Conservation (phyloP, 129 eudicot species). For the Smallanthus sonchifolius region DNA sequence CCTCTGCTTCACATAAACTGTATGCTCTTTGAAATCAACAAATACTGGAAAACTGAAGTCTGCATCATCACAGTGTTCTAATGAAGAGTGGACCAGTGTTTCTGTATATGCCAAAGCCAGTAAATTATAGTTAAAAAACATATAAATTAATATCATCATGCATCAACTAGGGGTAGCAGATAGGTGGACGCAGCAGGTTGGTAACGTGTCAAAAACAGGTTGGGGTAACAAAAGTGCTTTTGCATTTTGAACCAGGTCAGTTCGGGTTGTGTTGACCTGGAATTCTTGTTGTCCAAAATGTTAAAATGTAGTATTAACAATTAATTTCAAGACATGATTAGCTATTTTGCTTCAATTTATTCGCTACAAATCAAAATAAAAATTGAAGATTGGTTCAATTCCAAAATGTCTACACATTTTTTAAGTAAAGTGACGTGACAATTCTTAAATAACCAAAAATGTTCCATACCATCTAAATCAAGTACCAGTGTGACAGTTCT, state of each 20-base stretch:
- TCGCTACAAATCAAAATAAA: no score
- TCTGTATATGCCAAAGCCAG: slow-evolving; percentile 44
- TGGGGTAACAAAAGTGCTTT: neutral
- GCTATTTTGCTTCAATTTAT: no score
- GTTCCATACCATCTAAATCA: slow-evolving; percentile 82
- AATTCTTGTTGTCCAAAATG: neutral
- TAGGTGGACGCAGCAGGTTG: neutral
- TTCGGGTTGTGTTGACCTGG: neutral
- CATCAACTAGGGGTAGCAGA: neutral
- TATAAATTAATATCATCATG: neutral
- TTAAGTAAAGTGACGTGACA: neutral
- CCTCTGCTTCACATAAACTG: slow-evolving; percentile 79
- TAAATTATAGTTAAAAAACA: neutral
- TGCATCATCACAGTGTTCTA: slow-evolving; percentile 78
- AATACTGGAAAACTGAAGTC: slow-evolving; percentile 86
- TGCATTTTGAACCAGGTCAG: neutral
- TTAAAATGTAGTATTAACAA: neutral
- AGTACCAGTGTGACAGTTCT: slow-evolving; percentile 79
- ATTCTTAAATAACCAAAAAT: neutral
- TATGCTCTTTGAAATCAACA: slow-evolving; percentile 68
- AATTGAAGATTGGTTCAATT: neutral
- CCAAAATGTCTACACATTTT: neutral
- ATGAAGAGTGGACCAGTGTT: slow-evolving; percentile 89
- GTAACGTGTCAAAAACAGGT: neutral
- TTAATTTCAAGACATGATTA: neutral